Base-by-base conservation (phyloP, 345 rosid genomes). In the Mercurialis annua region DNA sequence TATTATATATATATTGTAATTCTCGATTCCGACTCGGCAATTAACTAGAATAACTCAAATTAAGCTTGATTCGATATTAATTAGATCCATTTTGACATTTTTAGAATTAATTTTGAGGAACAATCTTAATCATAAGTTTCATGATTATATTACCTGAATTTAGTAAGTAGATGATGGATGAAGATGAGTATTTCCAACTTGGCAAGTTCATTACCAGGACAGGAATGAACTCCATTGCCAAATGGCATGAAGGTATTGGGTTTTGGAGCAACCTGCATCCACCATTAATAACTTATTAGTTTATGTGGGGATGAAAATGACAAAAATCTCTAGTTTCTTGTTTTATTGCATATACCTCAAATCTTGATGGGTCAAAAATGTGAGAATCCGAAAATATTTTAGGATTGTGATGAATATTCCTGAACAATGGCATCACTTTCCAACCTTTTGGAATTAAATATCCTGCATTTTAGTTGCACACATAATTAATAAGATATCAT, bases 341-440 rank as follows among this genome's bases (percentile, higher is more conserved):
- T 11, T 31, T 27, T 49, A 40, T 17, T 20, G 24, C 62, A 21
- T 62, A 87, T 60, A 90, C 99, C 99, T 91, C 82, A 64, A 91
- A 94, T 73, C 97, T 87, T 34, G 92, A 89, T 50, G 97, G 96
- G 62, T 89, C 87, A 73, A 91, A 87, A 55, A 72, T 71, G n/a
- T 86, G 79, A 51, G 99, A 90, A 60, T 89, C 84, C 50, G 92
- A 31, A 77, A 87, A 94, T 65, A 84, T 76, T 34, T 87, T 87
- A 17, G 89, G 87, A 70, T 80, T 85, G 78, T 91, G 92, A 74
- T 94, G 99, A 71, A 91, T 94, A 75, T 87, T 91, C 86, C 99
- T 82, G 81, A 94, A 94, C 55, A 90, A 64, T 68, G 99, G 99
- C 97, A 94, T 84, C 75, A 94, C 99, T 78, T 94, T 94, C 99